Evolutionary conservation across 2,329 filamentous ascomycete species (phyloP), one percentile per base, ranked within the genome.

Genomic region (Xenosphaeropsis pyriputrescens): DNA sequence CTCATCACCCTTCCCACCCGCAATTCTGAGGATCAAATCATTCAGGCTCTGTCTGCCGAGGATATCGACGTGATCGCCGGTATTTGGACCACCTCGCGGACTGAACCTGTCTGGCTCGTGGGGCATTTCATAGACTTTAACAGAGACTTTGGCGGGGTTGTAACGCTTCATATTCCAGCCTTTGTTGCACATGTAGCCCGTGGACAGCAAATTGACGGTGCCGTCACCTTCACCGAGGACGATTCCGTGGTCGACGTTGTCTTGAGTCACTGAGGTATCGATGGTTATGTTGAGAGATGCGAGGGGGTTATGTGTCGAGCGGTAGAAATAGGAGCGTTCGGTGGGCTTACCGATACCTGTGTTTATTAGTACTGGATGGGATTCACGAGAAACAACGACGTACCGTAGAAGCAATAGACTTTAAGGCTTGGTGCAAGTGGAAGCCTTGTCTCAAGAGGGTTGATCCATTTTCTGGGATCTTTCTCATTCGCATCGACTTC

Each of bases 11-110:
- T 75, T 77, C 0, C 91, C 91, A 1, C 85, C 86, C 0, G 85
- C 91, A 8, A 98, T 80, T 37, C 78, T 70, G 41, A 98, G 59
- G 35, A 98, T 80, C 36, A 96, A 63, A 57, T 98, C 91, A 51
- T 98, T 98, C 18, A 98, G 67, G 22, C 76, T 85, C 47, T 86
- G 78, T 19, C 91, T 68, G 1, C 91, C 91, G 2, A 98, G 67
- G 41, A 98, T 98, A 54, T 98, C 91, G 36, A 98, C 91, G 53
- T 98, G 91, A 54, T 98, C 91, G 12, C 86, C 88, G 43, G 70
- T 76, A 42, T 74, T 75, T 17, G 74, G 72, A 0, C 75, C 76
- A 14, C 76, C 76, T 38, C 91, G 67, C 1, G 91, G 85, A 49
- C 79, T 89, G 57, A 95, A 98, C 14, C 85, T 65, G 49, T 95